phyloP scores from a whole-genome alignment of 2,329 filamentous ascomycete genomes.

The Xylariaceae sp. region DNA sequence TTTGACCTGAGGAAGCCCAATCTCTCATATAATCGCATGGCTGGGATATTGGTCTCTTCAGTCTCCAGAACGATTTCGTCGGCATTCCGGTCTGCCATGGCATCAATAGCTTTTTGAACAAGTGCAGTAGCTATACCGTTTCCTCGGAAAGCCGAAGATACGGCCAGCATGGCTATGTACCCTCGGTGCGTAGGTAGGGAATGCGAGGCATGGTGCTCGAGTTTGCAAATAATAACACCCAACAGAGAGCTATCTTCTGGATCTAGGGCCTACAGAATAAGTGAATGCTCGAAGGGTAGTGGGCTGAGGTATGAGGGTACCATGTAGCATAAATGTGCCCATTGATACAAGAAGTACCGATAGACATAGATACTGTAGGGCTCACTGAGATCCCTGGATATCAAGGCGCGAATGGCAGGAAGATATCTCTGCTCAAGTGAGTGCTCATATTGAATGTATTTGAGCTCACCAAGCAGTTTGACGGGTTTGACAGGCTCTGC shows the following conservation, averaged over 20 bases:
- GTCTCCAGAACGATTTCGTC: slow-evolving; percentile 97
- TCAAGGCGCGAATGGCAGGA: slow-evolving; percentile 82
- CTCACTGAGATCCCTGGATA: slow-evolving; percentile 94
- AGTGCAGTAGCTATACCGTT: slow-evolving; percentile 83
- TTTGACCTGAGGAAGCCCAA: slow-evolving; percentile 91
- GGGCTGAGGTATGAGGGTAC: slow-evolving; percentile 41
- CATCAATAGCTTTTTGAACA: slow-evolving; percentile 85
- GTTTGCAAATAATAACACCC: slow-evolving; percentile 90
- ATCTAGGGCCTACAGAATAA: slow-evolving; percentile 49
- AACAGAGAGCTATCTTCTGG: slow-evolving; percentile 62
- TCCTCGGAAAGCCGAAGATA: slow-evolving; percentile 73
- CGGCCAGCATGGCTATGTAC: slow-evolving; percentile 99
- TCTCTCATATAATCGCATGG: slow-evolving; percentile 88
- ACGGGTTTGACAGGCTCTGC: slow-evolving; percentile 22
- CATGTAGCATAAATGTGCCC: slow-evolving; percentile 96
- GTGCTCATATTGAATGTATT: slow-evolving; percentile 61
- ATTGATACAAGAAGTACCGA: slow-evolving; percentile 95
- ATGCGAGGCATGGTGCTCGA: slow-evolving; percentile 83
- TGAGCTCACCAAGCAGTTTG: slow-evolving; percentile 44
- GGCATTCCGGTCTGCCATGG: slow-evolving; percentile 78
- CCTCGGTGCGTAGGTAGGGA: slow-evolving; percentile 71
- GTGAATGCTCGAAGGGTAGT: slow-evolving; percentile 13
- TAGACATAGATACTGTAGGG: slow-evolving; percentile 99
- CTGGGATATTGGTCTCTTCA: slow-evolving; percentile 85
- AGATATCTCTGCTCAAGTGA: slow-evolving; percentile 62